Evolutionary conservation across 805 yeast genomes (phyloP).

Genomic region (Saitoella complicata): DNA sequence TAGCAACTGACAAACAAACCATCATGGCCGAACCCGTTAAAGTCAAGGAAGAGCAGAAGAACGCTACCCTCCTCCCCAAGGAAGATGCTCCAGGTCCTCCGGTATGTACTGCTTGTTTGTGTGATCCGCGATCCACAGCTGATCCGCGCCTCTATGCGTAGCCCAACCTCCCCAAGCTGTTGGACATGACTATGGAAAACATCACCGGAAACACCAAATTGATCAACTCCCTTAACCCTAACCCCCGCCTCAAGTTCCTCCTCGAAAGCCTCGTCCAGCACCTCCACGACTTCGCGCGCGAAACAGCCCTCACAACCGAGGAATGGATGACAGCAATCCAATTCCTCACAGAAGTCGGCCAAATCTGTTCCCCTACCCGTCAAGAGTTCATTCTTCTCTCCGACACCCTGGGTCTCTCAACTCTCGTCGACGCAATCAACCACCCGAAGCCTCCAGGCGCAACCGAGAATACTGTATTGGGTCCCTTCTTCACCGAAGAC

Average conservation of each 20-base stretch:
- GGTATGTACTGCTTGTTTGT: too few relatives aligned
- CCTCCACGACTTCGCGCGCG: conserved; percentile 24
- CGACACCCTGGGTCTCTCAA: conserved; percentile 23
- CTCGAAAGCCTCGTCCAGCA: conserved; percentile 20
- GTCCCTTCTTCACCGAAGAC: conserved; percentile 24
- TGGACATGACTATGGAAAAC: conserved; percentile 11
- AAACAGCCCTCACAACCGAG: conserved; percentile 22
- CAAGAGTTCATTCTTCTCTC: conserved; percentile 24
- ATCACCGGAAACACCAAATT: conserved; percentile 12
- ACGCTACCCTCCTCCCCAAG: too few relatives aligned
- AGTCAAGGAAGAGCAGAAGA: too few relatives aligned
- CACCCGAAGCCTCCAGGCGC: conserved; percentile 12
- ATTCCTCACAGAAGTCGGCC: conserved; percentile 22
- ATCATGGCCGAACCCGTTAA: too few relatives aligned
- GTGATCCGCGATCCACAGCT: too few relatives aligned
- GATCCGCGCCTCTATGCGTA: too few relatives aligned
- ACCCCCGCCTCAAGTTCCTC: conserved; percentile 6
- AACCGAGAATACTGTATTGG: conserved; percentile 23
- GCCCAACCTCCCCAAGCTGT: not conserved
- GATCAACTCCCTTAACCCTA: conserved; percentile 5
- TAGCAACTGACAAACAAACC: too few relatives aligned
- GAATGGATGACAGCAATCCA: conserved; percentile 24
- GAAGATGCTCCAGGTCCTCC: too few relatives aligned
- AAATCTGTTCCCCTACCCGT: conserved; percentile 20
- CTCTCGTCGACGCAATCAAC: conserved; percentile 21